These are phyloP conservation scores for Hypseocharis bilobata DNA, from an alignment of 441 rosid genomes.

Conservation along the genomic window DNA sequence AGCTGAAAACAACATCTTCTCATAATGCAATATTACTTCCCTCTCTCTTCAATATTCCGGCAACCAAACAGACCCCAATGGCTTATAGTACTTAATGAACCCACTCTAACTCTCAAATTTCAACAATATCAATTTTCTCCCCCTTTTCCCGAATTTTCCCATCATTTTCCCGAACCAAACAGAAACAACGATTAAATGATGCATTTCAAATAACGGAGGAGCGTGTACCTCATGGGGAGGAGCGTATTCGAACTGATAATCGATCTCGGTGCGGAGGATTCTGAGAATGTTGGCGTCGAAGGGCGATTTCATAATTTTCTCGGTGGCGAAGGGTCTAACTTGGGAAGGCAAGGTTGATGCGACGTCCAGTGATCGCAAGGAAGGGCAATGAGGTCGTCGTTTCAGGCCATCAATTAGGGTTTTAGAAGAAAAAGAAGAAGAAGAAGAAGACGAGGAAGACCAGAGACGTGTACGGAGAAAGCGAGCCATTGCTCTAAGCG, in stretches of 20 bases:
- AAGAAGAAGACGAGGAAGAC: slow-evolving; percentile 8
- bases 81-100: too few relatives aligned
- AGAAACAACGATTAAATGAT: not conserved
- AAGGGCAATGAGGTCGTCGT: slow-evolving; percentile 5
- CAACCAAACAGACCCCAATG: not conserved
- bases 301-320: slow-evolving; percentile 27
- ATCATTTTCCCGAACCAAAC: too few relatives aligned
- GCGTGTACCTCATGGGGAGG: slow-evolving; percentile 51
- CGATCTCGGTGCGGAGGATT: slow-evolving; percentile 44
- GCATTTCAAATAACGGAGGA: too few relatives aligned
- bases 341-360: slow-evolving; percentile 17
- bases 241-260: slow-evolving; percentile 48
- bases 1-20: too few relatives aligned
- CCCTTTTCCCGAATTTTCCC: too few relatives aligned
- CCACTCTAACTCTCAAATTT: too few relatives aligned
- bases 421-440: slow-evolving; percentile 16
- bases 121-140: too few relatives aligned
- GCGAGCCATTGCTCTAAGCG: slow-evolving; percentile 39
- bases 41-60: not conserved
- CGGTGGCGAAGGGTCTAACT: slow-evolving; percentile 22
- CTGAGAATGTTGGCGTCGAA: slow-evolving; percentile 54
- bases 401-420: slow-evolving; percentile 12
- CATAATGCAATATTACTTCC: not conserved
- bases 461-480: slow-evolving; percentile 25
- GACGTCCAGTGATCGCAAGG: slow-evolving; percentile 15